Base-by-base conservation (phyloP, 1,284 basidiomycete species). In the Athelia psychrophila region DNA sequence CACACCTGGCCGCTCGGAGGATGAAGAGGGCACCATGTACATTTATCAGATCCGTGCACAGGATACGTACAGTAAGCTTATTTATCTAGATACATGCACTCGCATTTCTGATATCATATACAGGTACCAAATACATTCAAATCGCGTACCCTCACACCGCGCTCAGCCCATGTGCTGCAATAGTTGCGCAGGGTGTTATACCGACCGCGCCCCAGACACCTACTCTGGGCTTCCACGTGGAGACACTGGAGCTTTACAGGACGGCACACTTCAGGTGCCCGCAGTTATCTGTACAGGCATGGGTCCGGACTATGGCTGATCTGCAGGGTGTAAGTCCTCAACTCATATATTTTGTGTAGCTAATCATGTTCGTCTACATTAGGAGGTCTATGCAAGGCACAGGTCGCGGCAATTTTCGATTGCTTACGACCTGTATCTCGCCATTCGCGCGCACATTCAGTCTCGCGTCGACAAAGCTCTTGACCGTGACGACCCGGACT, bases 271-370 rank as follows among this genome's bases (percentile, higher is more conserved):
- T 54, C 1, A 51, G 49, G 0, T 54, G 49, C 35, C 59, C 59
- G 2, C 51, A 49, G 0, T 36, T 58, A 1, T 49, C 50, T 1
- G 48, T 60, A 2, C 53, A 62, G 20, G 44, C 50, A 3, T 62
- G 54, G 45, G 36, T 56, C 23, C 52, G 53, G 24, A 52, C 51
- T 6, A 38, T 58, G 0, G 53, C 35, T 12, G 53, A 62, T 23
- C 44, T 59, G 0, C 59, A 60, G 19, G 22, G 3, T 13, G 47
- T 22, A 45, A 54, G 22, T 30, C 51, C 16, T 58, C 58, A 22
- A 50, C 47, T 0, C 53, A 55, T 38, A 6, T 30, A 30, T 13
- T 30, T 5, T 55, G 44, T 9, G 48, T 49, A 44, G 49, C 16
- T 22, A 8, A 51, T 46, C 8, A 48, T 48, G 3, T 40, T 48